Percentiles rank a stretch among this genome's conserved stretches.
phyloP scores from a whole-genome alignment of 2,329 filamentous ascomycete species.

The Talaromyces sp. region DNA sequence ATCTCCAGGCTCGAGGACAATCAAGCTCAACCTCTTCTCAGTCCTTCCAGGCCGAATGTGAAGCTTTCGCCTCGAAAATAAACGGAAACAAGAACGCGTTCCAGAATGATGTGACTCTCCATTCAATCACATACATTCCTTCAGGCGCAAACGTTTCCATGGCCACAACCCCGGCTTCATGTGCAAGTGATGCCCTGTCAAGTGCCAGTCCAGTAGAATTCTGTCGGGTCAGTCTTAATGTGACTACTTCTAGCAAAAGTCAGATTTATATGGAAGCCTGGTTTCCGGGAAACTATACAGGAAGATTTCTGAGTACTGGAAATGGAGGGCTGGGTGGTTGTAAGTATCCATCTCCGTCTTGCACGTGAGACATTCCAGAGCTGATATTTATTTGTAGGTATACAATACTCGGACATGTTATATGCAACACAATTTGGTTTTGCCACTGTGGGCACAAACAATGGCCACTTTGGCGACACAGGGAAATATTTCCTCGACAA shows the following conservation, averaged over 20 bases:
- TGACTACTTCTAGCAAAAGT: conserved; percentile 43
- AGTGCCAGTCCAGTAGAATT: conserved; percentile 20
- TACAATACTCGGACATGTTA: conserved; percentile 37
- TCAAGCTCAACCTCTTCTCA: background rate
- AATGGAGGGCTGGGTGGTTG: conserved; percentile 40
- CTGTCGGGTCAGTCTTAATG: conserved; percentile 44
- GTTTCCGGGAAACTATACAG: conserved; percentile 47
- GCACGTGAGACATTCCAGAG: background rate
- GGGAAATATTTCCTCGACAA: conserved; percentile 42
- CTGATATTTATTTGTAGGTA: conserved; percentile 25
- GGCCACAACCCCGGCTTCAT: background rate
- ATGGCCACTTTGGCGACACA: conserved; percentile 43
- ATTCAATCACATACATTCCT: background rate
- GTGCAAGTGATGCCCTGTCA: background rate
- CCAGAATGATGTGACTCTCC: background rate
- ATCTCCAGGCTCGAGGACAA: background rate
- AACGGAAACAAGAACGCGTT: background rate
- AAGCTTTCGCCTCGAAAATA: background rate
- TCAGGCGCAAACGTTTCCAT: background rate
- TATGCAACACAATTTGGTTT: conserved; percentile 40
- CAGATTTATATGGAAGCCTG: conserved; percentile 49
- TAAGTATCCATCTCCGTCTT: background rate
- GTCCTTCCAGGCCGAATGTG: background rate
- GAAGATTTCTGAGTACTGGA: conserved; percentile 47
- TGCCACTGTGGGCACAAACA: conserved; percentile 42